Evolutionary conservation across 2,329 filamentous ascomycete species (phyloP).

Genomic region (Cercospora citrullina): DNA sequence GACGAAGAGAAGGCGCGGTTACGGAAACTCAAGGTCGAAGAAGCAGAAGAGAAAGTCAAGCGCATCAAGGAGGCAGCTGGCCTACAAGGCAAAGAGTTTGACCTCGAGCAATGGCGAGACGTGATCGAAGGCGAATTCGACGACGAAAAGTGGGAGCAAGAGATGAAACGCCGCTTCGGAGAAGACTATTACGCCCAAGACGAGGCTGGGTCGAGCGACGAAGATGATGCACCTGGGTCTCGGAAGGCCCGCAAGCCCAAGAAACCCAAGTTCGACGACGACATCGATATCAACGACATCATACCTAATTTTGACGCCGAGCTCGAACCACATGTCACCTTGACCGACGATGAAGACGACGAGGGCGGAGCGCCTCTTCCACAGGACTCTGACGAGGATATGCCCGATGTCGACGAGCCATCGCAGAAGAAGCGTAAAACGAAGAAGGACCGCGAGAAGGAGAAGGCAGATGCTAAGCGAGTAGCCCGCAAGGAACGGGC

Average conservation of each 20-base stretch:
- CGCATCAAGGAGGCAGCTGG: slow-evolving; percentile 90
- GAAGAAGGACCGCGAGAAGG: slow-evolving; percentile 47
- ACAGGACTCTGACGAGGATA: slow-evolving; percentile 37
- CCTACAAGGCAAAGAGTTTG: slow-evolving; percentile 62
- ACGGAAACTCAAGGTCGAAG: slow-evolving; percentile 84
- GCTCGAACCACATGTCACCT: slow-evolving; percentile 53
- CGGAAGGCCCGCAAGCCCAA: slow-evolving; percentile 63
- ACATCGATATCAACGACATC: slow-evolving; percentile 94
- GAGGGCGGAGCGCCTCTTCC: slow-evolving; percentile 36
- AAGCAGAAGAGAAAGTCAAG: slow-evolving; percentile 81
- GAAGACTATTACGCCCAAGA: slow-evolving; percentile 82
- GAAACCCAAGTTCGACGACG: slow-evolving; percentile 93
- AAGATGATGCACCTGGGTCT: slow-evolving; percentile 36
- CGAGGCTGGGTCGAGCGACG: slow-evolving; percentile 51
- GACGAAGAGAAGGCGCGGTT: slow-evolving; percentile 80
- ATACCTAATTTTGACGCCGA: slow-evolving; percentile 78
- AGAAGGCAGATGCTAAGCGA: slow-evolving; percentile 61
- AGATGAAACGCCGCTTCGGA: slow-evolving; percentile 86
- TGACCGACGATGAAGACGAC: slow-evolving; percentile 56
- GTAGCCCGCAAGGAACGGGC: slow-evolving; percentile 76
- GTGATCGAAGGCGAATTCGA: slow-evolving; percentile 89
- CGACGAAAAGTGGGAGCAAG: slow-evolving; percentile 82
- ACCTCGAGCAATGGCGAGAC: slow-evolving; percentile 78
- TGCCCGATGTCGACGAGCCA: slow-evolving; percentile 47
- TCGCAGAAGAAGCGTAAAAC: slow-evolving; percentile 33